Evolutionary conservation across 2,329 filamentous ascomycete genomes (phyloP).

Genomic region (Colletotrichum tropicicola): DNA sequence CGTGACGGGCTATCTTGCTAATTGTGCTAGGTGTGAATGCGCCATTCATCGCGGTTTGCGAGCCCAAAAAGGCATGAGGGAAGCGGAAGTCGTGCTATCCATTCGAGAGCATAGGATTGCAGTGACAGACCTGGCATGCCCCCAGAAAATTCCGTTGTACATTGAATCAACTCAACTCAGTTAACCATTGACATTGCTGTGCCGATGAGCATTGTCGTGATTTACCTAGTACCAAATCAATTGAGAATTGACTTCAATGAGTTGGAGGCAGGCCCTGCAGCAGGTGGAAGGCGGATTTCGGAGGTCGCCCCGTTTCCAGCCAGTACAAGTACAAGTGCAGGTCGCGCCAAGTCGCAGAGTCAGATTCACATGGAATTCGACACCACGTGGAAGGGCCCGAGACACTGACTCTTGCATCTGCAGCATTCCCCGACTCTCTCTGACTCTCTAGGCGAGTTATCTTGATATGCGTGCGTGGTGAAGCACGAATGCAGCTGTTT

Average conservation of each 20-base stretch:
- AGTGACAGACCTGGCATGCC: no score
- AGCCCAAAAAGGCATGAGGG: constrained; percentile 6
- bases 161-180: no score
- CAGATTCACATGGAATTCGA: constrained; percentile 20
- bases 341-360: constrained; percentile 4
- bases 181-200: no score
- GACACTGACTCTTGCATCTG: constrained; percentile 6
- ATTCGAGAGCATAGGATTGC: no score
- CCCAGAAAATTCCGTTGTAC: no score
- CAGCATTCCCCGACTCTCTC: neutral
- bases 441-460: no score
- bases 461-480: no score
- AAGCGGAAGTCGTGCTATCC: no score
- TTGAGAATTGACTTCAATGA: no score
- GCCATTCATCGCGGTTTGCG: constrained; percentile 35
- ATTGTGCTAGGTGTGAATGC: constrained; percentile 29
- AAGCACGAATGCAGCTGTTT: neutral
- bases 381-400: constrained; percentile 9
- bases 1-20: neutral
- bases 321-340: neutral
- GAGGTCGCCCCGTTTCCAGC: neutral
- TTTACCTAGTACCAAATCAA: no score
- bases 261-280: neutral
- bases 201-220: no score
- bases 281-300: neutral